Base-by-base conservation (phyloP, 2,329 filamentous ascomycete species). In the Aspergillus cejpii region DNA sequence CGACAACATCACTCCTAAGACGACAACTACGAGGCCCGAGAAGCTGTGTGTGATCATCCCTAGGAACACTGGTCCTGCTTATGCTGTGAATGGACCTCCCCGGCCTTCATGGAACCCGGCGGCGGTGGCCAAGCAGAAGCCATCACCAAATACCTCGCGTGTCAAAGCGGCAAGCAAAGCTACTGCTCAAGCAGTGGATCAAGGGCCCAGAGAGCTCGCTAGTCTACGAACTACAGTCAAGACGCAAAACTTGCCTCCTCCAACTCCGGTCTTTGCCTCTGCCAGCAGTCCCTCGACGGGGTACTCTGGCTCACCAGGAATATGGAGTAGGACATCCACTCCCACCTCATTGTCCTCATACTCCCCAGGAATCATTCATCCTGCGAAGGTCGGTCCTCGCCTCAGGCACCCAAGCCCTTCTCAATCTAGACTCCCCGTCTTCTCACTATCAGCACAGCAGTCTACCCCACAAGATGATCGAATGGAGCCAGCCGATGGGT, bases 271-370 rank as follows among this genome's bases (percentile, higher is more conserved):
- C 10, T 64, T 68, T 40, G 55, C 59, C 1, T 65, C 68, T 27
- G 60, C 67, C 6, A 70, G 66, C 48, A 72, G 66, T 19, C 69
- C 70, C 17, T 73, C 70, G 3, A 73, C 70, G 26, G 62, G 67
- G 41, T 71, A 71, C 41, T 71, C 70, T 6, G 67, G 66, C 24
- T 73, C 70, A 8, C 70, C 70, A 0, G 68, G 70, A 5, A 62
- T 69, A 44, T 73, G 68, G 68, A 70, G 70, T 52, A 63, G 70
- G 42, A 69, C 63, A 5, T 74, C 72, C 5, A 75, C 73, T 3
- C 73, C 73, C 1, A 74, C 71, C 11, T 73, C 73, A 2, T 56
- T 74, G 45, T 74, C 71, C 8, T 75, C 73, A 10, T 69, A 71
- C 45, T 75, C 73, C 3, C 72, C 73, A 4, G 69, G 70, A 5